Percentiles rank a stretch among this genome's conserved stretches.
phyloP scores from a whole-genome alignment of 1,284 basidiomycete species.

The Apiotrichum mycotoxinovorans region DNA sequence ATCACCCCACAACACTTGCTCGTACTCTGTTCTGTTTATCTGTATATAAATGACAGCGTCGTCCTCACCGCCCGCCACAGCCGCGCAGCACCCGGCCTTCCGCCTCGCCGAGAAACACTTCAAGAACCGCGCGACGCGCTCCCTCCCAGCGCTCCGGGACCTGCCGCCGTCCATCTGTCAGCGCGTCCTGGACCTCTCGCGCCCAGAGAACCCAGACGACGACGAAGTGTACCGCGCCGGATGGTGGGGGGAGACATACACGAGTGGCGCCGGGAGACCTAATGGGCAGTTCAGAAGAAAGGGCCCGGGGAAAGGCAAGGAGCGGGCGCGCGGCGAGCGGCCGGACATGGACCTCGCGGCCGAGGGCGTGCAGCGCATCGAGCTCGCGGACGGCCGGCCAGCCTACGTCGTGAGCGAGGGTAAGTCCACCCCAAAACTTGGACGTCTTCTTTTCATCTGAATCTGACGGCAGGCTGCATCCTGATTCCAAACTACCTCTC shows the following conservation, averaged over 20 bases:
- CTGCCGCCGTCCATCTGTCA: slow-evolving; percentile 9
- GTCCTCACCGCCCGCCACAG: not conserved
- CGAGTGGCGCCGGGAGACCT: not conserved
- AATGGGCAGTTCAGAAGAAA: slow-evolving; percentile 9
- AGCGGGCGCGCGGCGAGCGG: slow-evolving; percentile 30
- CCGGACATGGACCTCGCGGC: slow-evolving; percentile 12
- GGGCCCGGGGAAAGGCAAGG: slow-evolving; percentile 20
- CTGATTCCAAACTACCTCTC: slow-evolving; percentile 69
- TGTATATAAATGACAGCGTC: not conserved
- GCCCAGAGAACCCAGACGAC: slow-evolving; percentile 27
- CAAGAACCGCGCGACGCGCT: slow-evolving; percentile 38
- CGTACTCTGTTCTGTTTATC: too few relatives aligned
- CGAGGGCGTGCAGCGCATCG: slow-evolving; percentile 16
- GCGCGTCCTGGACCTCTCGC: slow-evolving; percentile 41
- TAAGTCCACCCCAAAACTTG: too few relatives aligned
- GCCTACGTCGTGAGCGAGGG: slow-evolving; percentile 44
- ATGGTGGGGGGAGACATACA: slow-evolving; percentile 39
- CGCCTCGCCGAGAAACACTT: slow-evolving; percentile 48
- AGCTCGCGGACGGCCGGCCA: slow-evolving; percentile 24
- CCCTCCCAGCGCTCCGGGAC: slow-evolving; percentile 27
- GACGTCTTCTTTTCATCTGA: too few relatives aligned
- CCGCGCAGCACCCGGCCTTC: slow-evolving; percentile 35
- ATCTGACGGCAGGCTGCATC: slow-evolving; percentile 63
- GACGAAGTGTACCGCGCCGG: slow-evolving; percentile 44
- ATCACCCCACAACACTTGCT: too few relatives aligned